Percentiles rank a stretch among this genome's conserved stretches.
Conservation (phyloP, 2,329 filamentous ascomycete species). For the Monilinia fructigena region DNA sequence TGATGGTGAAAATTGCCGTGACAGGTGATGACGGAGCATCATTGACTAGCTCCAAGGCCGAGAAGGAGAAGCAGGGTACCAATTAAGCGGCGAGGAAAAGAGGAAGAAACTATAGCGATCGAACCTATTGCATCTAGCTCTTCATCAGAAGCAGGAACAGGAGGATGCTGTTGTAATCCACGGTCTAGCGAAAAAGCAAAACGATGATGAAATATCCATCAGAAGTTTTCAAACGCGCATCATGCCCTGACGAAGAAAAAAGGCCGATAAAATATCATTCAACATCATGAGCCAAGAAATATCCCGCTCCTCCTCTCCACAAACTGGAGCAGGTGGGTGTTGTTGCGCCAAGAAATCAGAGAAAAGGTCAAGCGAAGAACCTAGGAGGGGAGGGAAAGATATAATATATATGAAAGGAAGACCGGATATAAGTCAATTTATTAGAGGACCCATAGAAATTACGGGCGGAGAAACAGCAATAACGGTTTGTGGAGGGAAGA, state of each 20-base stretch:
- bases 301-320: background rate
- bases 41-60: slow-evolving; percentile 12
- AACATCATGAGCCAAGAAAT: slow-evolving; percentile 4
- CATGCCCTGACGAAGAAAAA: slow-evolving; percentile 16
- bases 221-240: slow-evolving; percentile 16
- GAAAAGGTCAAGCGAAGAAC: background rate
- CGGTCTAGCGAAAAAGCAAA: slow-evolving; percentile 5
- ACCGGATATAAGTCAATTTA: slow-evolving; percentile 52
- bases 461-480: slow-evolving; percentile 61
- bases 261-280: background rate
- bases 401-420: slow-evolving; percentile 39
- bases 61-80: slow-evolving; percentile 13
- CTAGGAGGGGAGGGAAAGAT: slow-evolving; percentile 35
- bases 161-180: slow-evolving; percentile 21
- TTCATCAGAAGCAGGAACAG: slow-evolving; percentile 11
- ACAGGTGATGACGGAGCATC: slow-evolving; percentile 40
- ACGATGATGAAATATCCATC: slow-evolving; percentile 8
- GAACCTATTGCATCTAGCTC: slow-evolving; percentile 22
- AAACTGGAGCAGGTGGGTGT: slow-evolving; percentile 8
- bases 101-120: slow-evolving; percentile 15
- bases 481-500: slow-evolving; percentile 58
- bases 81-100: slow-evolving; percentile 5
- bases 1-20: slow-evolving; percentile 55
- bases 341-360: slow-evolving; percentile 19
- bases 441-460: slow-evolving; percentile 54